These are phyloP conservation scores for Parasitella parasitica DNA, from an alignment of 371 early-diverging fungal genomes.

Conservation along the genomic window DNA sequence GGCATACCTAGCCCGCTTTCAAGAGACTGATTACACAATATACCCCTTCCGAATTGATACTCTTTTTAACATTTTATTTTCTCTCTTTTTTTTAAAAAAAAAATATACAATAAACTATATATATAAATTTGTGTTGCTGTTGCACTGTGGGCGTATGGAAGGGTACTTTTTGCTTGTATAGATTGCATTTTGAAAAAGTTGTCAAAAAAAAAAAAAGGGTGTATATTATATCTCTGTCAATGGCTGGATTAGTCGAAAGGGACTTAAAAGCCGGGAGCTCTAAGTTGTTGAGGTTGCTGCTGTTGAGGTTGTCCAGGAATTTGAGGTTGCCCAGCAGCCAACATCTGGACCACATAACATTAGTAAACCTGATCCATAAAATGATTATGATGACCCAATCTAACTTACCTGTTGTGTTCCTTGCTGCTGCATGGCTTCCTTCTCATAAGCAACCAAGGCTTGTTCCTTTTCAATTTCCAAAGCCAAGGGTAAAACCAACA, in stretches of 20 bases:
- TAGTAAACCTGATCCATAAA: not conserved
- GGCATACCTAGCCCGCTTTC: constrained; percentile 23
- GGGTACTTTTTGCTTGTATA: too few species aligned
- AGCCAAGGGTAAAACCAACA: constrained; percentile 73
- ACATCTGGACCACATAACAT: constrained; percentile 27
- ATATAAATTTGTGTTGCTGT: not conserved
- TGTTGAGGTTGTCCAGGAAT: constrained; percentile 28
- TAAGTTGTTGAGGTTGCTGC: constrained; percentile 23
- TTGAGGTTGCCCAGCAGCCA: constrained; percentile 28
- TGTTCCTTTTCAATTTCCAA: constrained; percentile 77
- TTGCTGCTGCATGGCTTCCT: constrained; percentile 67
- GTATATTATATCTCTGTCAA: not conserved
- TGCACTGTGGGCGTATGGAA: not conserved
- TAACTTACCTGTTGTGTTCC: constrained; percentile 52
- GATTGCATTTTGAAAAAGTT: not conserved
- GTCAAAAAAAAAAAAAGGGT: not conserved
- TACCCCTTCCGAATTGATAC: not conserved
- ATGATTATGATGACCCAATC: not conserved
- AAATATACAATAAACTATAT: not conserved
- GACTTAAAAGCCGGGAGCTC: constrained; percentile 26
- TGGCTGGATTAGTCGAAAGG: not conserved
- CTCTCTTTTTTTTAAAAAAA: not conserved
- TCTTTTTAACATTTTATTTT: not conserved
- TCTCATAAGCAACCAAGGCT: constrained; percentile 76
- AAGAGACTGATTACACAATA: not conserved